phyloP scores from a whole-genome alignment of 108 stramenopile genomes.

The Stephanodiscus minutulus region DNA sequence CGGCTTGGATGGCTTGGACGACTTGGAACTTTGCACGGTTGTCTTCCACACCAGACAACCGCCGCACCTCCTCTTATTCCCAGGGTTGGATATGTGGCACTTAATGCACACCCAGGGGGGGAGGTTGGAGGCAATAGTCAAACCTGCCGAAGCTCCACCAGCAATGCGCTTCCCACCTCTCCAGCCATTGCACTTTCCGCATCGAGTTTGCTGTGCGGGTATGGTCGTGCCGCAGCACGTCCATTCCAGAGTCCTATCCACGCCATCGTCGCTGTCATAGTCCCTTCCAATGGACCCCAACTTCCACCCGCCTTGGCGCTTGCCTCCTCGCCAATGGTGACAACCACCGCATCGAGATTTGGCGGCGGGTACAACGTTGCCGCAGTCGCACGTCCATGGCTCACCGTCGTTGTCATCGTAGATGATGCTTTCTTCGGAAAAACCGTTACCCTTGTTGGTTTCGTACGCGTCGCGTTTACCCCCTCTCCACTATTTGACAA shows the following conservation, averaged over 20 bases:
- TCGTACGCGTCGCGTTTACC: constrained; percentile 11
- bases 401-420: neutral
- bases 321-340: constrained; percentile 13
- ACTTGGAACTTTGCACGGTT: constrained; percentile 3
- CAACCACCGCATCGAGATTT: constrained; percentile 11
- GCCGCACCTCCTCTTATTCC: constrained; percentile 27
- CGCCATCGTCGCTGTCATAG: constrained; percentile 3
- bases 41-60: constrained; percentile 38
- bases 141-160: neutral
- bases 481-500: constrained; percentile 7
- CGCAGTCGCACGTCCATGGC: constrained; percentile 13
- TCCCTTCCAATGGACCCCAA: neutral
- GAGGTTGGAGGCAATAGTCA: neutral
- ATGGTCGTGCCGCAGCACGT: constrained; percentile 1
- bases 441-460: neutral
- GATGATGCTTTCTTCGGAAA: neutral
- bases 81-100: constrained; percentile 26
- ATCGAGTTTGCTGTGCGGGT: constrained; percentile 5
- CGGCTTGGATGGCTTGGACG: neutral
- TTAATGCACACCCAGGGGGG: constrained; percentile 28
- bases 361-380: neutral
- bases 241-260: constrained; percentile 10
- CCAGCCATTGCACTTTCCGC: constrained; percentile 9
- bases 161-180: constrained; percentile 7
- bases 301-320: constrained; percentile 13